These are phyloP conservation scores for Russula griseocarnosa DNA, from an alignment of 768 basidiomycete species.

Conservation along the genomic window DNA sequence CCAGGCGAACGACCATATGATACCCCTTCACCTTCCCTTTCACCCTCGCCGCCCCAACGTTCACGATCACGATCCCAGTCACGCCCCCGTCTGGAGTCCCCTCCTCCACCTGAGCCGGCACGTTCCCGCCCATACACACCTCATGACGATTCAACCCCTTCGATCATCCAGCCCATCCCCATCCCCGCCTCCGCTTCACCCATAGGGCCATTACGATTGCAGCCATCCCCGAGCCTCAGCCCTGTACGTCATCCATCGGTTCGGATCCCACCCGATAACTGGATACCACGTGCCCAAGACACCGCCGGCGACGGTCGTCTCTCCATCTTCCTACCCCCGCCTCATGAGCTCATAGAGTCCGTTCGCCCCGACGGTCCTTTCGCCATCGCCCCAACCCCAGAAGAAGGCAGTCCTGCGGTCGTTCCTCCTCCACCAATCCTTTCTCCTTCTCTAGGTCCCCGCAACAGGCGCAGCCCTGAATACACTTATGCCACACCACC, in stretches of 20 bases:
- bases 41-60: slow-evolving; percentile 9
- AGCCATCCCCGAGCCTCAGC: slow-evolving; percentile 4
- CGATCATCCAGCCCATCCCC: slow-evolving; percentile 26
- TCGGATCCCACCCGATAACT: slow-evolving; percentile 26
- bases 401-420: slow-evolving; percentile 22
- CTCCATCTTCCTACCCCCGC: slow-evolving; percentile 26
- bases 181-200: slow-evolving; percentile 19
- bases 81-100: slow-evolving; percentile 12
- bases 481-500: slow-evolving; percentile 16
- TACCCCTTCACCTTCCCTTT: neutral
- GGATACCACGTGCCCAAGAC: slow-evolving; percentile 27
- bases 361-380: slow-evolving; percentile 18
- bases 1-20: slow-evolving; percentile 4
- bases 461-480: slow-evolving; percentile 9
- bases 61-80: slow-evolving; percentile 21
- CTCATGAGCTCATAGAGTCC: slow-evolving; percentile 21
- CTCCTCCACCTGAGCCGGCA: slow-evolving; percentile 10
- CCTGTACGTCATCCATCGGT: slow-evolving; percentile 16
- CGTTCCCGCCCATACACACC: slow-evolving; percentile 26
- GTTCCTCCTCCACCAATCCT: slow-evolving; percentile 9
- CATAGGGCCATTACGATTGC: neutral
- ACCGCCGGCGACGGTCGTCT: slow-evolving; percentile 22
- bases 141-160: slow-evolving; percentile 23
- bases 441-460: slow-evolving; percentile 8
- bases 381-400: slow-evolving; percentile 21